phyloP scores from a whole-genome alignment of 2,329 filamentous ascomycete species.

The Hypoxylon sp. region DNA sequence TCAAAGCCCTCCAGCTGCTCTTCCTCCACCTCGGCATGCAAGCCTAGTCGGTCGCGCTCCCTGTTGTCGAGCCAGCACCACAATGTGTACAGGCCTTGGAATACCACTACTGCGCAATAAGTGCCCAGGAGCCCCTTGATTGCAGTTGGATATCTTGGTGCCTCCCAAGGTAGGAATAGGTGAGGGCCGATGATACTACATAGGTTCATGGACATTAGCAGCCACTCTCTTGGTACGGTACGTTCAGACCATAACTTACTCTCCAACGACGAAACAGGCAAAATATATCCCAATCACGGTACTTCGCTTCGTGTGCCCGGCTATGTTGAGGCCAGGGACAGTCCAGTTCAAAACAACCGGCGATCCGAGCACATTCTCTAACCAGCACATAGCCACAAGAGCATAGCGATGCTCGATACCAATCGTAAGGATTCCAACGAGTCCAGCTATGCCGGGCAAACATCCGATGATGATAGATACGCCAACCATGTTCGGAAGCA shows the following conservation, averaged over 20 bases:
- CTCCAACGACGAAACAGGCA: slow-evolving; percentile 61
- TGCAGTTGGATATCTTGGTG: slow-evolving; percentile 41
- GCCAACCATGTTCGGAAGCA: slow-evolving; percentile 57
- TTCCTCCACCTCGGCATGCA: slow-evolving; percentile 27
- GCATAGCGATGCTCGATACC: slow-evolving; percentile 59
- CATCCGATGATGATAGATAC: slow-evolving; percentile 41
- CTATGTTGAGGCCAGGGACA: slow-evolving; percentile 59
- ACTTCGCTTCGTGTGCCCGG: slow-evolving; percentile 65
- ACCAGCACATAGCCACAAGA: slow-evolving; percentile 65
- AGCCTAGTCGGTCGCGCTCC: slow-evolving; percentile 34
- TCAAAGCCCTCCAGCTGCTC: slow-evolving; percentile 42
- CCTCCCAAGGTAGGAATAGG: slow-evolving; percentile 38
- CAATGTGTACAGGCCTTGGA: slow-evolving; percentile 38
- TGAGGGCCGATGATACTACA: slow-evolving; percentile 54
- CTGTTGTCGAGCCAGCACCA: slow-evolving; percentile 43
- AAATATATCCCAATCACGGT: slow-evolving; percentile 64
- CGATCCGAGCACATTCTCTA: slow-evolving; percentile 63
- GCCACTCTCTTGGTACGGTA: background rate
- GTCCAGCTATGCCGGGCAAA: slow-evolving; percentile 55
- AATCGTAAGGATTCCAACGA: slow-evolving; percentile 64
- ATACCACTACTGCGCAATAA: slow-evolving; percentile 36
- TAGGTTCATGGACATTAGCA: slow-evolving; percentile 14
- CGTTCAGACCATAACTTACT: slow-evolving; percentile 46
- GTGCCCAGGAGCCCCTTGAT: slow-evolving; percentile 42
- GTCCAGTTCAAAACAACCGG: slow-evolving; percentile 66